Conservation (phyloP, 768 basidiomycete species). For the Suillus weaverae region DNA sequence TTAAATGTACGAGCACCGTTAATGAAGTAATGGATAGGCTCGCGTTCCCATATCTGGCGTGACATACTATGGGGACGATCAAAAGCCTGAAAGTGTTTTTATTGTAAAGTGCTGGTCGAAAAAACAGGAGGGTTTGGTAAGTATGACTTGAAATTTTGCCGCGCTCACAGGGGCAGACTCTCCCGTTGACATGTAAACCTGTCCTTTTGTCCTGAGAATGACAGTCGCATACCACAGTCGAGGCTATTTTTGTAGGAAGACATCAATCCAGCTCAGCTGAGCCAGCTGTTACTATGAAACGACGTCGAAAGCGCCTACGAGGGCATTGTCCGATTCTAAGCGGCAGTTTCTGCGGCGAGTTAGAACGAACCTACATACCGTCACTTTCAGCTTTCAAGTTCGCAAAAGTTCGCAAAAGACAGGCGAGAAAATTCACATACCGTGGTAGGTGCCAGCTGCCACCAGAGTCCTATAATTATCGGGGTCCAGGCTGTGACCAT, state of each 20-base stretch:
- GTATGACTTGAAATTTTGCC: not conserved
- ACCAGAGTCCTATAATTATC: not conserved
- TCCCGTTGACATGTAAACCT: not conserved
- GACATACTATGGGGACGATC: not conserved
- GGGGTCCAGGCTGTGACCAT: not conserved
- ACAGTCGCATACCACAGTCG: not conserved
- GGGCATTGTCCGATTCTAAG: not conserved
- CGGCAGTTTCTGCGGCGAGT: not conserved
- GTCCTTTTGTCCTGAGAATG: not conserved
- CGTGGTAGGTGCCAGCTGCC: not conserved
- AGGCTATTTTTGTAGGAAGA: not conserved
- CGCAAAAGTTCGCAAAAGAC: not conserved
- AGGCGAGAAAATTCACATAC: not conserved
- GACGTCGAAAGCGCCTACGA: not conserved
- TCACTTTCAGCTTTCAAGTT: not conserved
- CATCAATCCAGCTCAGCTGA: not conserved
- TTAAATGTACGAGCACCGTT: not conserved
- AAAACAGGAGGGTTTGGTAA: not conserved
- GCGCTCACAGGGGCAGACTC: not conserved
- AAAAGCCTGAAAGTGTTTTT: not conserved
- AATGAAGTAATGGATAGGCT: not conserved
- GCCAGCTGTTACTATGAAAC: not conserved
- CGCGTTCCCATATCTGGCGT: not conserved
- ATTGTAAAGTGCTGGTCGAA: not conserved
- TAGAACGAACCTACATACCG: not conserved